These are phyloP conservation scores for Hordeum marinum DNA, from an alignment of 176 grass and related monocot species.

Conservation along the genomic window DNA sequence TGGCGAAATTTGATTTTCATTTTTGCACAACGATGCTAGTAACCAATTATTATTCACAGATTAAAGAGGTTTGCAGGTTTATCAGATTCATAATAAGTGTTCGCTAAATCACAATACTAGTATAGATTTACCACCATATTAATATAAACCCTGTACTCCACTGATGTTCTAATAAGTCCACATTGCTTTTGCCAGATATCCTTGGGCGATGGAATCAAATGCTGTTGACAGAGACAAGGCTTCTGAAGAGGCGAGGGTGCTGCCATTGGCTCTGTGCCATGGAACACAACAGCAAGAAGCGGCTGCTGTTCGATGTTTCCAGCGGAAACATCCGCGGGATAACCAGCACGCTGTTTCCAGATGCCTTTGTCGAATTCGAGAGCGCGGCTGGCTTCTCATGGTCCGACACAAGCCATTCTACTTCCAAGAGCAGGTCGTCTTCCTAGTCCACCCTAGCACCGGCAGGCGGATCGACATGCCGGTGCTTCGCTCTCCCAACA, in stretches of 20 bases:
- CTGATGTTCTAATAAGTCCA: neutral
- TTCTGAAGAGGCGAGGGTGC: neutral
- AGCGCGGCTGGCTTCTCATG: constrained; percentile 21
- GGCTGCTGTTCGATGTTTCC: constrained; percentile 1
- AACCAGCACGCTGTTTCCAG: neutral
- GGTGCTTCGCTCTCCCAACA: neutral
- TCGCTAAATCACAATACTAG: no score
- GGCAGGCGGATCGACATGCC: constrained; percentile 9
- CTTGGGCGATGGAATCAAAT: neutral
- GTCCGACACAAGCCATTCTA: neutral
- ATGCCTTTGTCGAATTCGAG: constrained; percentile 5
- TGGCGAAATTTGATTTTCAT: neutral
- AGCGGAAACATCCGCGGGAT: neutral
- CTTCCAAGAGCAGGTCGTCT: neutral
- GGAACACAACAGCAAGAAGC: neutral
- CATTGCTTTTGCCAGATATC: neutral
- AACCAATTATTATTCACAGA: neutral
- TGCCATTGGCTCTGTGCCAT: constrained; percentile 3
- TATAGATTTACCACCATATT: no score
- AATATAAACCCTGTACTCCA: no score
- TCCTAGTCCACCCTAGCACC: constrained; percentile 9
- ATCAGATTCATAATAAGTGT: no score
- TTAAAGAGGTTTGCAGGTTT: neutral
- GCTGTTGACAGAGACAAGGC: neutral
- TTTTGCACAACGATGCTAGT: neutral